Percentiles rank a stretch among this genome's conserved stretches.
phyloP scores from a whole-genome alignment of 1,139 yeast genomes.

The Debaryomyces singareniensis region DNA sequence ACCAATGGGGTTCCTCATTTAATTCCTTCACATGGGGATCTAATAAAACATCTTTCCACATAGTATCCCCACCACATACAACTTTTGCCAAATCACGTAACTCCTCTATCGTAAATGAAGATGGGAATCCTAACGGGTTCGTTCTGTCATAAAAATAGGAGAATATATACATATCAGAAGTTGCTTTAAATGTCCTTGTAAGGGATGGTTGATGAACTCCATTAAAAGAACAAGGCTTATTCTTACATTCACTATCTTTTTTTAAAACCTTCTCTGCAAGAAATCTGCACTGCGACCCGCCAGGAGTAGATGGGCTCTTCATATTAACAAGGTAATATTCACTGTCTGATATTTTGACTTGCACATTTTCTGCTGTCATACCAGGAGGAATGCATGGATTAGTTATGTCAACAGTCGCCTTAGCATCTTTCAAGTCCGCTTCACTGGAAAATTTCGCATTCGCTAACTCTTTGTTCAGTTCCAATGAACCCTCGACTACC shows the following conservation, averaged over 20 bases:
- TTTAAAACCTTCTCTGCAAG: conserved; percentile 78
- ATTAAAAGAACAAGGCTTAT: conserved; percentile 87
- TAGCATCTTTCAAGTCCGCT: conserved; percentile 34
- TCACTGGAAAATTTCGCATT: conserved; percentile 26
- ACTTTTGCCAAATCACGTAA: conserved; percentile 71
- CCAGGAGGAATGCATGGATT: conserved; percentile 92
- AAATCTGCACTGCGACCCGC: conserved; percentile 72
- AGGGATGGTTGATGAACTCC: conserved; percentile 96
- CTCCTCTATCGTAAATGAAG: conserved; percentile 79
- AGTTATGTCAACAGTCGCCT: conserved; percentile 35
- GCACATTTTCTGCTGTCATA: conserved; percentile 43
- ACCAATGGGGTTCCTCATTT: conserved; percentile 83
- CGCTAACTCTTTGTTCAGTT: conserved; percentile 19
- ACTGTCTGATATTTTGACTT: conserved; percentile 46
- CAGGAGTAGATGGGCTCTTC: conserved; percentile 54
- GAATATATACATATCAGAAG: conserved; percentile 78
- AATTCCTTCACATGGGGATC: conserved; percentile 64
- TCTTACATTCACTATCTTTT: conserved; percentile 70
- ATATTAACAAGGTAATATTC: conserved; percentile 59
- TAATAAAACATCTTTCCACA: conserved; percentile 60
- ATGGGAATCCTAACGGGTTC: conserved; percentile 90
- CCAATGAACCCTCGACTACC: conserved; percentile 46
- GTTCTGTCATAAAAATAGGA: conserved; percentile 95
- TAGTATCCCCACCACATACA: conserved; percentile 76
- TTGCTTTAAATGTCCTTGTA: conserved; percentile 60